A percentile compares a stretch with the other conserved stretches of the same genome.
Conservation (phyloP, 225 moss, liverwort and hornwort species). For the Pseudisothecium myosuroides region DNA sequence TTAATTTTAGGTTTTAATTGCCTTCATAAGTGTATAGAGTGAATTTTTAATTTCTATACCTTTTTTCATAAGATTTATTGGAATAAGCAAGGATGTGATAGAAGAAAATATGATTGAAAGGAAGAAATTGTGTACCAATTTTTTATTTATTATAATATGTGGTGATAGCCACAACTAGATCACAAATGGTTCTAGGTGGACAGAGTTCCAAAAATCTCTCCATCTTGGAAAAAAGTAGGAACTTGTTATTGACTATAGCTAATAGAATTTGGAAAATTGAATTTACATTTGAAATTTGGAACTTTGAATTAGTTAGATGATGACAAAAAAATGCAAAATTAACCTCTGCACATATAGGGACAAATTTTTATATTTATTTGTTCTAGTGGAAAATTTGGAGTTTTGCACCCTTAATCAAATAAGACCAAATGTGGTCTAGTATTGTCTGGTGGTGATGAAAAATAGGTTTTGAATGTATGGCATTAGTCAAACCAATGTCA, state of each 20-base stretch:
- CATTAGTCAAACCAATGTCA: neutral
- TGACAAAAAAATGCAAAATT: neutral
- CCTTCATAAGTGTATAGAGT: fast-evolving
- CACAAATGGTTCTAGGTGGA: fast-evolving
- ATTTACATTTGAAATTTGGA: too few relatives aligned
- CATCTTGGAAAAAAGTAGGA: fast-evolving
- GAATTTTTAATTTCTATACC: neutral
- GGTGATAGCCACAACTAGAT: neutral
- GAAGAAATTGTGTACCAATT: too few relatives aligned
- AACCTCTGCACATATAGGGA: fast-evolving
- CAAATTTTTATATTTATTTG: fast-evolving
- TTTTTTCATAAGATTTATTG: neutral
- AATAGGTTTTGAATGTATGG: neutral
- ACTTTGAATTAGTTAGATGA: too few relatives aligned
- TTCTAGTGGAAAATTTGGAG: fast-evolving
- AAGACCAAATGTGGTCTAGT: neutral
- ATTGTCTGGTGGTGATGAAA: fast-evolving
- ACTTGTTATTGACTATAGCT: fast-evolving
- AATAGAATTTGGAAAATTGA: neutral
- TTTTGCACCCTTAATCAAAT: fast-evolving
- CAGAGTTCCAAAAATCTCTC: fast-evolving
- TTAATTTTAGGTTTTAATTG: neutral
- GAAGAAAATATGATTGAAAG: neutral
- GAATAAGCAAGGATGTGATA: fast-evolving
- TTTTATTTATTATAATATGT: too few relatives aligned